Conservation (phyloP, 2,329 filamentous ascomycete genomes). For the Aspergillus awamori region DNA sequence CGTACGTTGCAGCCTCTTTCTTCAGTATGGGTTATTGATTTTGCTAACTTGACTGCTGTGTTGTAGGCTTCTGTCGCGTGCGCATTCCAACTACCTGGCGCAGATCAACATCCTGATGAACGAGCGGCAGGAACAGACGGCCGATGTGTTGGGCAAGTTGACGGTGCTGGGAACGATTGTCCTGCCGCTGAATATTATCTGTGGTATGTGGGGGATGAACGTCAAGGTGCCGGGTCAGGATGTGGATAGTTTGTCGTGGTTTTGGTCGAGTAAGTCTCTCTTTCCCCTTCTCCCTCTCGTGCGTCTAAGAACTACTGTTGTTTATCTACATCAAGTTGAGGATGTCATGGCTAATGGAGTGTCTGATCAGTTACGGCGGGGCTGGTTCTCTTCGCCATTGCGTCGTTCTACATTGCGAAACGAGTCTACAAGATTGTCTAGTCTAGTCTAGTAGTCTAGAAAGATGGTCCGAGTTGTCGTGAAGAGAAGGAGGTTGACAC, state of each 20-base stretch:
- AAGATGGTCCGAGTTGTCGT: no score
- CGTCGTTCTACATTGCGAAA: slow-evolving; percentile 81
- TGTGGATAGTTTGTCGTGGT: slow-evolving; percentile 76
- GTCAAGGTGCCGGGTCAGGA: slow-evolving; percentile 93
- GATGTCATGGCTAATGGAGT: slow-evolving; percentile 8
- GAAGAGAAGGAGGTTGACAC: background rate
- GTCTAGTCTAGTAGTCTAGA: background rate
- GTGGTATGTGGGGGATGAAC: slow-evolving; percentile 99
- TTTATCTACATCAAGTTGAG: background rate
- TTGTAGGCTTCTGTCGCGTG: slow-evolving; percentile 78
- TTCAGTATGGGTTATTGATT: slow-evolving; percentile 5
- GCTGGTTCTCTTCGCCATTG: slow-evolving; percentile 74
- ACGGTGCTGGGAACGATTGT: slow-evolving; percentile 97
- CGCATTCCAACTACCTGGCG: slow-evolving; percentile 96
- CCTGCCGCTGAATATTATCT: slow-evolving; percentile 98
- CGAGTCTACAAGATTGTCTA: slow-evolving; percentile 78
- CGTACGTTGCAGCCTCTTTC: slow-evolving; percentile 59
- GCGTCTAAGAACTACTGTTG: no score
- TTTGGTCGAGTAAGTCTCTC: slow-evolving; percentile 57
- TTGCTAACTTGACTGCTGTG: slow-evolving; percentile 18
- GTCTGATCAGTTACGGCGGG: slow-evolving; percentile 64
- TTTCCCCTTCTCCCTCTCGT: background rate
- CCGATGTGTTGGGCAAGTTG: slow-evolving; percentile 89
- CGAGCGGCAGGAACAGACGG: slow-evolving; percentile 92
- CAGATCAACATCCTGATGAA: slow-evolving; percentile 99